Percentiles rank a stretch among this genome's conserved stretches.
Conservation (phyloP, 805 yeast genomes). For the Ogataea saltuana region DNA sequence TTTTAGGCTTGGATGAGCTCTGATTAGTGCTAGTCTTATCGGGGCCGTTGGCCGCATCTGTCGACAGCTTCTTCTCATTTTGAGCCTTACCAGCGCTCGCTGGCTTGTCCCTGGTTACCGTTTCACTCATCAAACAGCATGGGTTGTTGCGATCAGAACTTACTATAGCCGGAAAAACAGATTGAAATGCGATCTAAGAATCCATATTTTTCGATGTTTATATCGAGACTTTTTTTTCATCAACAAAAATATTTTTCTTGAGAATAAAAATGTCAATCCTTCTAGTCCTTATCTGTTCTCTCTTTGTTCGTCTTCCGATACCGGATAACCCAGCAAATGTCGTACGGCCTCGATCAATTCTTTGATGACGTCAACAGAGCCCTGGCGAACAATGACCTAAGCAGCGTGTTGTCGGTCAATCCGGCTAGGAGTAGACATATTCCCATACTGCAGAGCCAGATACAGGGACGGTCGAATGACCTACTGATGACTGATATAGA, state of each 20-base stretch:
- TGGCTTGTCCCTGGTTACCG: background rate
- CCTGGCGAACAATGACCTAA: slow-evolving; percentile 9
- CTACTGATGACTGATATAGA: slow-evolving; percentile 33
- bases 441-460: slow-evolving; percentile 28
- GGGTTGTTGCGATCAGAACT: background rate
- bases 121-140: slow-evolving; percentile 1
- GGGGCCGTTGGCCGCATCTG: too few relatives aligned
- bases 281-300: background rate
- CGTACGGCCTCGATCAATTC: slow-evolving; percentile 12
- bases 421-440: slow-evolving; percentile 25
- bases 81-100: background rate
- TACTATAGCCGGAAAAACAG: too few relatives aligned
- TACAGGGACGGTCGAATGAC: slow-evolving; percentile 28
- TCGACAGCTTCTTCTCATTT: slow-evolving; percentile 1
- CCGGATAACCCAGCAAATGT: too few relatives aligned
- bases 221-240: too few relatives aligned
- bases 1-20: slow-evolving; percentile 5
- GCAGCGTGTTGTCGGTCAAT: slow-evolving; percentile 23
- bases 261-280: background rate
- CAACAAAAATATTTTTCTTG: background rate
- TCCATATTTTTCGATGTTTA: too few relatives aligned
- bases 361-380: slow-evolving; percentile 16
- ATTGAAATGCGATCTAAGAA: too few relatives aligned
- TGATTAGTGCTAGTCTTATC: too few relatives aligned
- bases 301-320: background rate